Evolutionary conservation across 1,284 basidiomycete genomes (phyloP).

Genomic region (Cryptococcus sp.): DNA sequence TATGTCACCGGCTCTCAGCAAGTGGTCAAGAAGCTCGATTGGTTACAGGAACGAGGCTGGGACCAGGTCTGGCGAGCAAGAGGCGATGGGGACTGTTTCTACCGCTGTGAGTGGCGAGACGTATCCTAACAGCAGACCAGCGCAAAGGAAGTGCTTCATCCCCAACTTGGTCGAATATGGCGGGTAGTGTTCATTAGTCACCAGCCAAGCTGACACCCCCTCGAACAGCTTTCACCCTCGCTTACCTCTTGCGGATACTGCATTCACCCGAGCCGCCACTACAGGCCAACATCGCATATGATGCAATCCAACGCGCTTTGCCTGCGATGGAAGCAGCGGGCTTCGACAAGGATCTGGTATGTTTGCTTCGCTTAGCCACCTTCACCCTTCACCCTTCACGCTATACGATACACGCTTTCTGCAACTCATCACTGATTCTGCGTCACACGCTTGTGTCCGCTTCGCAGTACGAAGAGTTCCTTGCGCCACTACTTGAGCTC

Average conservation of each 20-base stretch:
- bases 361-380: slow-evolving; percentile 26
- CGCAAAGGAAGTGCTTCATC: no score
- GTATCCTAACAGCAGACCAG: neutral
- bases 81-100: slow-evolving; percentile 76
- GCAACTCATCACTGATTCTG: no score
- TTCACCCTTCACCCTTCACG: no score
- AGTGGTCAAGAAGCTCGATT: slow-evolving; percentile 69
- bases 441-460: neutral
- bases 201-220: neutral
- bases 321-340: slow-evolving; percentile 63
- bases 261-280: slow-evolving; percentile 55
- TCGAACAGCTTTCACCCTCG: slow-evolving; percentile 64
- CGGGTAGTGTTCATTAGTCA: neutral
- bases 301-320: slow-evolving; percentile 60
- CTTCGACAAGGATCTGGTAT: slow-evolving; percentile 66
- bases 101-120: slow-evolving; percentile 61
- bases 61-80: slow-evolving; percentile 65
- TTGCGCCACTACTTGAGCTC: slow-evolving; percentile 41
- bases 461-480: slow-evolving; percentile 46
- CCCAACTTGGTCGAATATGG: no score
- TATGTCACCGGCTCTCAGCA: slow-evolving; percentile 62
- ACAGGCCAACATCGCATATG: slow-evolving; percentile 61
- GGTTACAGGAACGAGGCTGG: slow-evolving; percentile 62
- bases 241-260: slow-evolving; percentile 65
- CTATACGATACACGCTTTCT: no score